phyloP scores from a whole-genome alignment of 352 stramenopile genomes.

The Plasmopara muralis region DNA sequence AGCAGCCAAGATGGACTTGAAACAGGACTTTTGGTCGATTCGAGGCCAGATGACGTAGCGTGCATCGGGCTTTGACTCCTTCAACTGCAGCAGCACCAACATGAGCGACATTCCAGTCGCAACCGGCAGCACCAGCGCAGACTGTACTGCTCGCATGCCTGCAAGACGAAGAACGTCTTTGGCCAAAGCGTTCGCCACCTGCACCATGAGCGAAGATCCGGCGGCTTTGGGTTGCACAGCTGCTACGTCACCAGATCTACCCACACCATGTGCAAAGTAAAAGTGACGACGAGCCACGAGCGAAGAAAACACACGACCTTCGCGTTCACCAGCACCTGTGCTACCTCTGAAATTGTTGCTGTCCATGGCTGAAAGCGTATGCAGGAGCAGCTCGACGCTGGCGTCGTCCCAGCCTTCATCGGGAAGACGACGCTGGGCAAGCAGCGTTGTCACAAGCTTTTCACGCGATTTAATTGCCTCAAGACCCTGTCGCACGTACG shows the following conservation, averaged over 20 bases:
- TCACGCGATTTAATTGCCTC: slow-evolving; percentile 59
- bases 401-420: slow-evolving; percentile 86
- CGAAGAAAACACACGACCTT: slow-evolving; percentile 89
- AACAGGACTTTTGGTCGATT: slow-evolving; percentile 99
- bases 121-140: slow-evolving; percentile 92
- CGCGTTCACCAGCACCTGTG: slow-evolving; percentile 93
- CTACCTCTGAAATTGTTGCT: slow-evolving; percentile 92
- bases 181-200: slow-evolving; percentile 89
- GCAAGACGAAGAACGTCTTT: slow-evolving; percentile 88
- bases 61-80: slow-evolving; percentile 33
- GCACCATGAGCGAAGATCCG: slow-evolving; percentile 93
- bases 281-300: slow-evolving; percentile 88
- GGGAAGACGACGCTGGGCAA: slow-evolving; percentile 81
- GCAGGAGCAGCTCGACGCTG: slow-evolving; percentile 82
- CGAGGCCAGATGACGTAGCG: slow-evolving; percentile 89
- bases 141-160: slow-evolving; percentile 48
- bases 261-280: slow-evolving; percentile 93
- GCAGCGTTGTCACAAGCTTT: slow-evolving; percentile 62
- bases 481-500: slow-evolving; percentile 75
- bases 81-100: slow-evolving; percentile 87
- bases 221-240: slow-evolving; percentile 98
- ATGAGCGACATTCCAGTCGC: slow-evolving; percentile 97
- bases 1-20: slow-evolving; percentile 95
- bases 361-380: slow-evolving; percentile 88
- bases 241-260: slow-evolving; percentile 95